phyloP scores from a whole-genome alignment of 2,329 filamentous ascomycete species.

The Penicillium nordicum region DNA sequence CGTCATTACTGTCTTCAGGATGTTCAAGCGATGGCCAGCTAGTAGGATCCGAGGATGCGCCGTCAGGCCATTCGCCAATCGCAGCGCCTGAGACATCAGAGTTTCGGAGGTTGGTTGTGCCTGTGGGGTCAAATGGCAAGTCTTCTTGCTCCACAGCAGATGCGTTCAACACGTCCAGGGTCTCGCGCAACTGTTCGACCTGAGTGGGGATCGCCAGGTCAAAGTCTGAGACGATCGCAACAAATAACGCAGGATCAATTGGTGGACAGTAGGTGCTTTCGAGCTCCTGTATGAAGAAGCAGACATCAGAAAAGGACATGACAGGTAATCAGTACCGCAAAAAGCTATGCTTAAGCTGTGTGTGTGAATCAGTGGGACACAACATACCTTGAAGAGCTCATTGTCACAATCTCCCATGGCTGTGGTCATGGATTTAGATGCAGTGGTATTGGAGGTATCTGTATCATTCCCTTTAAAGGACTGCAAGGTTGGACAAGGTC shows the following conservation, averaged over 20 bases:
- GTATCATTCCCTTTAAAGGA: background rate
- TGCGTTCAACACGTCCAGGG: conserved; percentile 63
- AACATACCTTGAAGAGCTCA: conserved; percentile 2
- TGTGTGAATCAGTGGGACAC: background rate
- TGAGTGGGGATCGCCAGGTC: conserved; percentile 56
- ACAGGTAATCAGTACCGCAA: background rate
- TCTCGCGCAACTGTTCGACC: conserved; percentile 54
- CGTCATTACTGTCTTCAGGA: conserved; percentile 10
- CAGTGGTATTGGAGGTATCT: background rate
- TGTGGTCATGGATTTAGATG: background rate
- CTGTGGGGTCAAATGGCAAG: conserved; percentile 71
- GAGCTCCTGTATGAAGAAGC: conserved; percentile 30
- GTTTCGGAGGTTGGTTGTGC: conserved; percentile 53
- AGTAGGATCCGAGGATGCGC: background rate
- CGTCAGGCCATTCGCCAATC: conserved; percentile 12
- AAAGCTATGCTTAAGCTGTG: background rate
- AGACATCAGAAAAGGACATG: background rate
- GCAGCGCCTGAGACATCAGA: conserved; percentile 22
- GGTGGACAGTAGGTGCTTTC: conserved; percentile 70
- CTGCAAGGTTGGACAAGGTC: background rate
- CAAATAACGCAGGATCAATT: conserved; percentile 73
- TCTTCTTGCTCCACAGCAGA: conserved; percentile 67
- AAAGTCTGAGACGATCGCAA: conserved; percentile 72
- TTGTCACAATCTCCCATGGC: background rate
- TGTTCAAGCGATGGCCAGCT: conserved; percentile 7